Evolutionary conservation across 2,329 filamentous ascomycete genomes (phyloP), one percentile per base, ranked within the genome.

Genomic region (Colletotrichum falcatum): DNA sequence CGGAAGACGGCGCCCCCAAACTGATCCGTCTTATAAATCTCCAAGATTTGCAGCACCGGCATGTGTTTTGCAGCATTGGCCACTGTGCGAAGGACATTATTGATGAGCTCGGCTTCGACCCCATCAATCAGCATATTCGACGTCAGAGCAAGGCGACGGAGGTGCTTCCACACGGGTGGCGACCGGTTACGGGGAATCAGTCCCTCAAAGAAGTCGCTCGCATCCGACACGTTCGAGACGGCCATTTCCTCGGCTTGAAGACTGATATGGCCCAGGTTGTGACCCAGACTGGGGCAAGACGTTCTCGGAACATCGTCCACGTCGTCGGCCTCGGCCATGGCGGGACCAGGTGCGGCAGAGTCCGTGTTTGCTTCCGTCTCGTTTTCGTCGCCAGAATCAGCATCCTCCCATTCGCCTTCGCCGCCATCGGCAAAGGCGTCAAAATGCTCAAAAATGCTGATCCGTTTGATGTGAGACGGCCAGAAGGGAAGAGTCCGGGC

Each of bases 1-100:
- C 75, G 74, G 74, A 78, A 78, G 30, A 75, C 72, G 48, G 73
- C 77, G 26, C 72, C 76, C 51, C 73, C 73, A 51, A 65, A 67
- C 26, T 63, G 59, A 49, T 73, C 75, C n/a, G 73, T 75, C 64
- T 75, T 76, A 61, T 75, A 78, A 3, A 78, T 56, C 68, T 77
- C 77, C 70, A 78, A 71, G 26, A 75, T 54, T 28, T 72, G 67
- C 51, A 78, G 62, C 35, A 56, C 60, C 4, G 77, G 77, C 77
- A 78, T 78, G 48, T 73, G 71, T 58, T 67, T 74, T 11, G 76
- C 76, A 1, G 74, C 77, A 2, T 56, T 64, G 14, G 65, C 76
- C 16, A 73, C 74, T 11, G 66, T 65, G 28, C 67, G 68, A 26
- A 78, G 76, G 28, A 77, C 61, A 23, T 51, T 54, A 46, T 76